Evolutionary conservation across 2,329 filamentous ascomycete species (phyloP).

Genomic region (Exophiala bonariae): DNA sequence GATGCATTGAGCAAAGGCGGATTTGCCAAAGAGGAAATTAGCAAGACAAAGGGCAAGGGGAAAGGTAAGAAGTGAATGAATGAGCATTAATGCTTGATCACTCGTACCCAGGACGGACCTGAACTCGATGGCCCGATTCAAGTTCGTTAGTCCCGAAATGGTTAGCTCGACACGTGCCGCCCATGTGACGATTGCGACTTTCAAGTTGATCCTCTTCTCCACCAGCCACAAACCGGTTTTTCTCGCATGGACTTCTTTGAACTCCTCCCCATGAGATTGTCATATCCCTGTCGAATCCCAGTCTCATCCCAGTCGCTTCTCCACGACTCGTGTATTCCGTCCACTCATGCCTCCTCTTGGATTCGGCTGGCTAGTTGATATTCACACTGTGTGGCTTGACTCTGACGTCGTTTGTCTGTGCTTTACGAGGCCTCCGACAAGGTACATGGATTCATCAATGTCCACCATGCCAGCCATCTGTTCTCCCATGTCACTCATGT

Average conservation of each 20-base stretch:
- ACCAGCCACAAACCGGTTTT: constrained; percentile 24
- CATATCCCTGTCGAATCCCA: constrained; percentile 4
- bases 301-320: not conserved
- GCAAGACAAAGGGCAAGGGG: constrained; percentile 26
- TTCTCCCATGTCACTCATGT: not conserved
- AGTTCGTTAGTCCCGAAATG: too few species aligned
- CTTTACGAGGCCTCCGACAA: constrained; percentile 5
- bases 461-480: not conserved
- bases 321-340: not conserved
- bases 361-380: not conserved
- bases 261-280: too few species aligned
- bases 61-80: constrained; percentile 19
- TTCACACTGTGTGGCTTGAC: constrained; percentile 11
- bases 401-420: constrained; percentile 10
- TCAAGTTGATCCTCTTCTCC: not conserved
- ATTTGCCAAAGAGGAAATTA: constrained; percentile 58
- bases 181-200: constrained; percentile 4
- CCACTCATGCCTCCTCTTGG: not conserved
- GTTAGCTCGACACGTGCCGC: not conserved
- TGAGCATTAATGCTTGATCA: too few species aligned
- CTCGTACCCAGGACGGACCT: too few species aligned
- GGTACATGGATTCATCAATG: constrained; percentile 12
- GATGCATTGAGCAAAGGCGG: constrained; percentile 80
- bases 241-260: not conserved
- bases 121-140: too few species aligned